These are phyloP conservation scores for Backusella psychrophila DNA, from an alignment of 192 early-diverging fungal species.

Conservation along the genomic window DNA sequence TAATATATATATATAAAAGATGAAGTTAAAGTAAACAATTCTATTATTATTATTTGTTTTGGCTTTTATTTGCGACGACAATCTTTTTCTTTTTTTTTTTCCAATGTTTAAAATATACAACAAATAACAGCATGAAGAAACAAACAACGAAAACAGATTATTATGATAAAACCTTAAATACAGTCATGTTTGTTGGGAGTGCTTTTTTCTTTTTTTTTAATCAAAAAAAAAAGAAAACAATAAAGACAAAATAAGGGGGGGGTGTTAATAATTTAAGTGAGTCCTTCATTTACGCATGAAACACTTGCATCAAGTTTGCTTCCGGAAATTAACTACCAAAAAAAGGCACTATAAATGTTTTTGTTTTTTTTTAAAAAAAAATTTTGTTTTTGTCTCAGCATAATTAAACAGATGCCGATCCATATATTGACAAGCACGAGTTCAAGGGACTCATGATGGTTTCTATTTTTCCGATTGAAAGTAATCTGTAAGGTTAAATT, in stretches of 20 bases:
- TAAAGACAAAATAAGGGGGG: not conserved
- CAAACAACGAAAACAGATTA: conserved; percentile 3
- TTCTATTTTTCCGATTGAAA: not conserved
- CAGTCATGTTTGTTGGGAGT: not conserved
- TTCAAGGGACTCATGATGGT: not conserved
- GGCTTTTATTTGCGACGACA: not conserved
- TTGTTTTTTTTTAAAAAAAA: not conserved
- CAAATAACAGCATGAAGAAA: not conserved
- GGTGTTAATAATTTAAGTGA: too few relatives aligned
- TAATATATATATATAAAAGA: not conserved
- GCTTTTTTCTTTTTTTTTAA: not conserved
- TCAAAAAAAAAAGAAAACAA: not conserved
- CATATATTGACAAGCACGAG: not conserved
- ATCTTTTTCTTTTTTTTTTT: not conserved
- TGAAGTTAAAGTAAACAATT: not conserved
- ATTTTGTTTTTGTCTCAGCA: not conserved
- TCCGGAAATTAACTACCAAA: not conserved
- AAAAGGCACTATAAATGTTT: not conserved
- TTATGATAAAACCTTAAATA: not conserved
- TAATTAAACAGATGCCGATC: not conserved
- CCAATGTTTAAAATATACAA: not conserved
- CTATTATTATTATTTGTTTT: not conserved
- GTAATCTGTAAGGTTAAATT: not conserved
- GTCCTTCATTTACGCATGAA: too few relatives aligned
- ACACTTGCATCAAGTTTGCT: too few relatives aligned